These are phyloP conservation scores for Kodamaea plutei DNA, from an alignment of 1,139 yeast genomes.

Conservation along the genomic window DNA sequence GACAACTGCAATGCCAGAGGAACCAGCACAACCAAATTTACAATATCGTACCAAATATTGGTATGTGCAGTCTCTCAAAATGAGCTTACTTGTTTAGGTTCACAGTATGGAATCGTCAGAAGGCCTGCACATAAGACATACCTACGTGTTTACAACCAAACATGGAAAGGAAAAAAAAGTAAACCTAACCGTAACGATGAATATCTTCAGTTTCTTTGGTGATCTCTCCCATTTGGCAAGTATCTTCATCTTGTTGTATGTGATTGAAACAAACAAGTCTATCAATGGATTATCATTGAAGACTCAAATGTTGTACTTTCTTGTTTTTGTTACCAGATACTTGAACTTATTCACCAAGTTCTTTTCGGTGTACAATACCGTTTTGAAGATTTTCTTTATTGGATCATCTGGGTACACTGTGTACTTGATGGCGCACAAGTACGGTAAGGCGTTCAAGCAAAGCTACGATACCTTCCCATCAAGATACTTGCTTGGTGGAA, in stretches of 20 bases:
- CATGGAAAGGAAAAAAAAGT: neutral
- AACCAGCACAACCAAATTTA: too few species aligned
- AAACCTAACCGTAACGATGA: too few species aligned
- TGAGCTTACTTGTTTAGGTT: too few species aligned
- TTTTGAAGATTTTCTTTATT: slow-evolving; percentile 80
- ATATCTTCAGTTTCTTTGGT: slow-evolving; percentile 58
- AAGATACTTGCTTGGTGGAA: slow-evolving; percentile 64
- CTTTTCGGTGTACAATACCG: slow-evolving; percentile 67
- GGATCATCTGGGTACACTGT: slow-evolving; percentile 73
- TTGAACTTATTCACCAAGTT: slow-evolving; percentile 60
- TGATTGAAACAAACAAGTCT: slow-evolving; percentile 62
- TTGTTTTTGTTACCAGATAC: slow-evolving; percentile 80
- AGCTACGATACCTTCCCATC: slow-evolving; percentile 71
- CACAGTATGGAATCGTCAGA: too few species aligned
- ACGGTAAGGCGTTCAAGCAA: slow-evolving; percentile 50
- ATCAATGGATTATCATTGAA: slow-evolving; percentile 84
- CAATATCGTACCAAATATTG: too few species aligned
- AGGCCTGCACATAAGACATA: too few species aligned
- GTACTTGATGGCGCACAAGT: slow-evolving; percentile 62
- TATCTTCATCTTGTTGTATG: slow-evolving; percentile 67
- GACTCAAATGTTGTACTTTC: slow-evolving; percentile 74
- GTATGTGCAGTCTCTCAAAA: too few species aligned
- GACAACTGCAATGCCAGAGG: too few species aligned
- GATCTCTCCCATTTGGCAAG: slow-evolving; percentile 84
- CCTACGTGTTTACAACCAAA: too few species aligned